Evolutionary conservation across 371 early-diverging fungal species (phyloP), one percentile per base, ranked within the genome.

Genomic region (Conidiobolus coronatus): DNA sequence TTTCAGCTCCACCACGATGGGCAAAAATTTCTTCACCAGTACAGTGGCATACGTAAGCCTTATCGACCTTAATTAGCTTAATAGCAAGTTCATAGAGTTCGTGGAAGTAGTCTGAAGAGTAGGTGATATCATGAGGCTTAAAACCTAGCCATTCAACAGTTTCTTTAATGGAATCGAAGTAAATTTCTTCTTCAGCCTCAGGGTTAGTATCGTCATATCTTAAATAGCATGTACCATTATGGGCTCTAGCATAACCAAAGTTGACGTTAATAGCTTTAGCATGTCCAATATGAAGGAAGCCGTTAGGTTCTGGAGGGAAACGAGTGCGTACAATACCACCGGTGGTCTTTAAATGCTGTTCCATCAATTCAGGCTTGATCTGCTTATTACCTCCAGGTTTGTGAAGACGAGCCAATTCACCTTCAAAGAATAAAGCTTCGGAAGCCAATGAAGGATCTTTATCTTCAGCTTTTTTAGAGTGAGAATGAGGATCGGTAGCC

Each of bases 221-320:
- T 55, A 99, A 70, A 65, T 94, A 92, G 49, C 84, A 84, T 50
- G 77, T 59, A 38, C 99, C 99, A 43, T 81, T 71, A 62, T 89
- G 81, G 12, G 86, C 86, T 52, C 79, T 73, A 29, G 95, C 98
- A 56, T 91, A 97, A 47, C 91, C 93, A 75, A 99, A 99, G 64
- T 89, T 93, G 58, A 99, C 77, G 62, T 98, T 97, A 69, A 99
- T 88, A 34, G 99, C 99, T 67, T 99, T 99, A 42, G 98, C 98
- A 62, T 99, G 99, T 45, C 99, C 99, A 65, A 99, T 96, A 61
- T 99, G 99, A 45, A 77, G 60, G 66, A 77, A 92, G 14, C 99
- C 99, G 59, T 95, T 98, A 47, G 99, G 99, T 68, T 99, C 99
- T 38, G 99, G 99, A 17, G 99, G 99, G 71, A 99, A 99, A 42